phyloP scores from a whole-genome alignment of 352 stramenopile species.

The Phytophthora foliorum region DNA sequence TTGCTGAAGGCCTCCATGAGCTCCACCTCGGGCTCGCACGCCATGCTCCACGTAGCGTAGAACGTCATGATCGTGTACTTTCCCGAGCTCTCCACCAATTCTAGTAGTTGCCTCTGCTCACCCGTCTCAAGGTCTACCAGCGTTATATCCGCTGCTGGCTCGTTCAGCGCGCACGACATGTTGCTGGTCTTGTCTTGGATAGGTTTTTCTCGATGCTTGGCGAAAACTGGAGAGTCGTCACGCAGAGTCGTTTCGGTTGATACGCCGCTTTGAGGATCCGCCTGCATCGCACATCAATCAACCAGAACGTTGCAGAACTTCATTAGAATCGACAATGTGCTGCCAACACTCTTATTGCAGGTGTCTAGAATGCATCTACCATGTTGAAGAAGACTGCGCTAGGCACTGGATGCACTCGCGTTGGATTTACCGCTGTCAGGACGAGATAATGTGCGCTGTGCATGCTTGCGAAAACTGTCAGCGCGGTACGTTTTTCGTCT shows the following conservation, averaged over 20 bases:
- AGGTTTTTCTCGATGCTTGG: neutral
- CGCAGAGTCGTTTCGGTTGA: constrained; percentile 20
- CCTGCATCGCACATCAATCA: neutral
- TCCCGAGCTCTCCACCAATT: constrained; percentile 45
- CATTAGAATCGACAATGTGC: neutral
- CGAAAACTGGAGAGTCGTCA: constrained; percentile 3
- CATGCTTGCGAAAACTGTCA: constrained; percentile 51
- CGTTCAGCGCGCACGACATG: constrained; percentile 68
- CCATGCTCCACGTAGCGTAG: constrained; percentile 74
- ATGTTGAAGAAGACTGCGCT: neutral
- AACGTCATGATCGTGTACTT: constrained; percentile 63
- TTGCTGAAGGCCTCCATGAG: constrained; percentile 70
- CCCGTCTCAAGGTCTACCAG: constrained; percentile 67
- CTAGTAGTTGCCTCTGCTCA: constrained; percentile 41
- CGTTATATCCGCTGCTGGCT: constrained; percentile 53
- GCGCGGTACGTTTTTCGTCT: constrained; percentile 66
- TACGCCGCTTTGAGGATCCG: neutral
- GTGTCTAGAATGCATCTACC: constrained; percentile 6
- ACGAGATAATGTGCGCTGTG: constrained; percentile 40
- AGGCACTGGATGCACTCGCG: constrained; percentile 37
- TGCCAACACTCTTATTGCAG: neutral
- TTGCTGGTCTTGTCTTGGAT: constrained; percentile 1
- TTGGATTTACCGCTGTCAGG: constrained; percentile 31
- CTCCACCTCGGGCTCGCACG: constrained; percentile 61
- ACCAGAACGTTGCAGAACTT: neutral